A percentile compares a stretch with the other conserved stretches of the same genome.
phyloP scores from a whole-genome alignment of 306 rosid species.

The Medicago arabica region DNA sequence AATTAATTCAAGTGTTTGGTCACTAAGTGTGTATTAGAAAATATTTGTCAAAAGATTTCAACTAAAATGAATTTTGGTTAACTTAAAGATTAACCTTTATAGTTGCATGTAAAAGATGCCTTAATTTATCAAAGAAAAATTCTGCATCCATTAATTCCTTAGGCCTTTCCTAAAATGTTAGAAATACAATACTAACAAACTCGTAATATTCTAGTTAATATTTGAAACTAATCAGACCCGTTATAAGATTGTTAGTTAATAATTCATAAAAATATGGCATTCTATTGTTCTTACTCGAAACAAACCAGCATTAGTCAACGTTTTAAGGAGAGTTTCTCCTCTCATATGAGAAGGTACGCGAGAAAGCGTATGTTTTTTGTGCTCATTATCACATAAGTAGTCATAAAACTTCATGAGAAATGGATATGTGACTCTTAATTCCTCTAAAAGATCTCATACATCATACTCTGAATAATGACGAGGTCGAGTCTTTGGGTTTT shows the following conservation, averaged over 20 bases:
- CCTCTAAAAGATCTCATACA: background rate
- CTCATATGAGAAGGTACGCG: background rate
- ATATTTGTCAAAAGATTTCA: too few species aligned
- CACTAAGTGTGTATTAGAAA: too few species aligned
- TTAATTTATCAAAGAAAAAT: too few species aligned
- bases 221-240: background rate
- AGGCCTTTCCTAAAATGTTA: background rate
- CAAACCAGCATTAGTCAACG: background rate
- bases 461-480: background rate
- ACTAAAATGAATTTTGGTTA: too few species aligned
- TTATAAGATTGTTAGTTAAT: background rate
- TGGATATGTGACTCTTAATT: background rate
- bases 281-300: background rate
- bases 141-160: too few species aligned
- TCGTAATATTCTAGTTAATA: background rate
- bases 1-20: too few species aligned
- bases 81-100: too few species aligned
- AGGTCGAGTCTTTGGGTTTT: conserved; percentile 6
- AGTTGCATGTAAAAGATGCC: too few species aligned
- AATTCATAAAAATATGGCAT: too few species aligned
- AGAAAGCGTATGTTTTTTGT: background rate
- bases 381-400: background rate
- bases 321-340: background rate
- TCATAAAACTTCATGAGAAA: background rate
- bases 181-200: too few species aligned